Base-by-base conservation (phyloP, 177 flowering plant genomes). In the Vitis hybrid region DNA sequence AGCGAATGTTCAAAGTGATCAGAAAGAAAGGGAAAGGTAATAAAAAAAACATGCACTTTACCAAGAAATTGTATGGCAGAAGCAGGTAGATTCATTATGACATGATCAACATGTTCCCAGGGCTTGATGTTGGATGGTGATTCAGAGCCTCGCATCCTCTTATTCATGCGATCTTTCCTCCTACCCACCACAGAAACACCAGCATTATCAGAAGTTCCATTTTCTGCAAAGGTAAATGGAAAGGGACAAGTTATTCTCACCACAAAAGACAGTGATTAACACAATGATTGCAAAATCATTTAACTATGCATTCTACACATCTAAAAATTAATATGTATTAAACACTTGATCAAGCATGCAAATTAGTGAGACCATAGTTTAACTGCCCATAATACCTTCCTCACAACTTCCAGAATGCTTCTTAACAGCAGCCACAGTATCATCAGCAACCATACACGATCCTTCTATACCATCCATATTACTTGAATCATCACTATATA, bases 21-120 rank as follows among this genome's bases (percentile, higher is more conserved):
- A 52, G 2, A 66, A 26, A 53, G 57, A 65, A 2, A 66, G 45
- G n/a, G 3, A 3, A 59, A 15, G 10, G 11, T 22, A 18, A 67
- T 2, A 1, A 10, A 16, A 1, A 56, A 10, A 50, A 22, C 62
- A 45, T 5, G n/a, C 1, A 2, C 5, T 58, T 49, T 82, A 92
- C 99, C 97, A 53, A 96, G 84, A 84, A 96, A 96, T 58, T 89
- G 81, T 56, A 96, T 45, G 52, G 99, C 98, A 77, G 99, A 96
- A 68, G 98, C 98, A 67, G 98, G 99, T 68, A 96, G 81, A 76
- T 96, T 96, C 99, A 96, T 94, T 31, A 96, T 72, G 59, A 92
- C 86, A 78, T 96, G 99, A 82, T 96, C 98, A 77, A 94, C 70
- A 82, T 89, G 98, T 78, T 92, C 99, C 97, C 97, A 92, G 6